phyloP scores from a whole-genome alignment of 1,284 basidiomycete genomes.

The Coniferiporia weirii region DNA sequence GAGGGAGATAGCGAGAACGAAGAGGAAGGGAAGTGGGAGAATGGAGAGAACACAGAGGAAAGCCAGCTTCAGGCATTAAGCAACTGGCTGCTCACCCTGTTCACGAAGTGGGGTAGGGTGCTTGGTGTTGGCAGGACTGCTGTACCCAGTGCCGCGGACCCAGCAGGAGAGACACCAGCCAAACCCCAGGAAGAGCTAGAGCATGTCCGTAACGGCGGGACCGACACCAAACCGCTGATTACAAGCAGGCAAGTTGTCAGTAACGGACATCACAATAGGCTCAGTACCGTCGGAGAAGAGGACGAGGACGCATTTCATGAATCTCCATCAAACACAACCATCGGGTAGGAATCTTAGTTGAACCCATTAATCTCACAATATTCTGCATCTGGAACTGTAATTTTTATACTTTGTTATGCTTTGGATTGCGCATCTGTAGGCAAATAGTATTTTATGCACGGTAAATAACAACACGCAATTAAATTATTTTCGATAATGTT shows the following conservation, averaged over 20 bases:
- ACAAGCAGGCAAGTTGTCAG: neutral
- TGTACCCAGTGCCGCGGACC: slow-evolving; percentile 11
- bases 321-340: neutral
- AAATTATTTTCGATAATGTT: slow-evolving; percentile 20
- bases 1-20: slow-evolving; percentile 13
- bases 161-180: neutral
- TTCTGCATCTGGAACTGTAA: neutral
- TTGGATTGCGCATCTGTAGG: neutral
- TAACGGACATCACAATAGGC: slow-evolving; percentile 10
- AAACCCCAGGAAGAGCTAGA: neutral
- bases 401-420: neutral
- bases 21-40: slow-evolving; percentile 1
- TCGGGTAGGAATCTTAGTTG: neutral
- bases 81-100: slow-evolving; percentile 69
- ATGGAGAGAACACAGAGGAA: slow-evolving; percentile 39
- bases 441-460: slow-evolving; percentile 20
- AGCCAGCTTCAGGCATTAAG: slow-evolving; percentile 52
- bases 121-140: slow-evolving; percentile 22
- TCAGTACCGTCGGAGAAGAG: slow-evolving; percentile 17
- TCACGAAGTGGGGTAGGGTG: slow-evolving; percentile 57
- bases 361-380: neutral
- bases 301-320: neutral
- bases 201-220: neutral
- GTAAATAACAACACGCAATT: slow-evolving; percentile 25
- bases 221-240: neutral